A percentile compares a stretch with the other conserved stretches of the same genome.
Conservation (phyloP, 768 basidiomycete genomes). For the Candolleomyces eurysporus region DNA sequence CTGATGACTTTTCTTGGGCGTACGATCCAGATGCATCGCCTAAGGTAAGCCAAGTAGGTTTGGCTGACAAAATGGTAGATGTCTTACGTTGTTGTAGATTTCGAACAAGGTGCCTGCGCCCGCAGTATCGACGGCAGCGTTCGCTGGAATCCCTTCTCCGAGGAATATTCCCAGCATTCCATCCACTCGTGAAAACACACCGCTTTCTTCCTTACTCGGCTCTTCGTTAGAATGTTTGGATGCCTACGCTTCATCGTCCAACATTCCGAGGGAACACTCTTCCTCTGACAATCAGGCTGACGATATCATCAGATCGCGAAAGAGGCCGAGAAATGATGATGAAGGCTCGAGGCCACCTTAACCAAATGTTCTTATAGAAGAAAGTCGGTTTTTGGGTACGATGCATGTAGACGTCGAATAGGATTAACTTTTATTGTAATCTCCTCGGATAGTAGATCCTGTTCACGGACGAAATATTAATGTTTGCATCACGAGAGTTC, state of each 20-base stretch:
- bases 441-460: no score
- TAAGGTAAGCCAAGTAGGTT: not conserved
- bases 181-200: not conserved
- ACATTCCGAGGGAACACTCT: not conserved
- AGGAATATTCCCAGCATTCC: not conserved
- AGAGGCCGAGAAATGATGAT: slow-evolving; percentile 27
- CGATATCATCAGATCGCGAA: slow-evolving; percentile 19
- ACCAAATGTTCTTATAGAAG: no score
- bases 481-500: no score
- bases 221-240: not conserved
- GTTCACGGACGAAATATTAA: no score
- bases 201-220: not conserved
- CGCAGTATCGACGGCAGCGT: not conserved
- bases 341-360: no score
- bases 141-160: not conserved
- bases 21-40: slow-evolving; percentile 33
- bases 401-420: no score
- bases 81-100: not conserved
- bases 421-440: no score
- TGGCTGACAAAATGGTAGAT: not conserved
- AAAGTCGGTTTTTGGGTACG: no score
- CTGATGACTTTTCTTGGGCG: slow-evolving; percentile 43
- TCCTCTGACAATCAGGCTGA: not conserved
- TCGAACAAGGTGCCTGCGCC: not conserved
- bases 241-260: not conserved